phyloP scores from a whole-genome alignment of 257 asterid species.

The Sherardia arvensis region DNA sequence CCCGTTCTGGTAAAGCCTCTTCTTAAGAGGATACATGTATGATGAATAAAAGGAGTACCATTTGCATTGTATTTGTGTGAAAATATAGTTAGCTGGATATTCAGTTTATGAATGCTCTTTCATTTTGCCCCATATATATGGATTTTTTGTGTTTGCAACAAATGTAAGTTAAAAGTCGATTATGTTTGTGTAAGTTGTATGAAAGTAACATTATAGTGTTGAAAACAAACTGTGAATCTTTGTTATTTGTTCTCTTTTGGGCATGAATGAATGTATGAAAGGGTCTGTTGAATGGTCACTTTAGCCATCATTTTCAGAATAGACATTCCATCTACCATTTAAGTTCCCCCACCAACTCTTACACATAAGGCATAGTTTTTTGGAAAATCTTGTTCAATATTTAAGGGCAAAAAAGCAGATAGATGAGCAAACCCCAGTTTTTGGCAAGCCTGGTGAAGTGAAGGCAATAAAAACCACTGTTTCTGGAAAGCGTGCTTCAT shows the following conservation, averaged over 20 bases:
- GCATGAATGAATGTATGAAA: neutral
- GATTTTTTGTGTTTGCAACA: constrained; percentile 7
- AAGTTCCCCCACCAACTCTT: too few relatives aligned
- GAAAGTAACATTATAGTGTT: constrained; percentile 2
- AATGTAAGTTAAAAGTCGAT: neutral
- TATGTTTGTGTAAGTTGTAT: neutral
- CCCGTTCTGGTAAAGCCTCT: constrained; percentile 22
- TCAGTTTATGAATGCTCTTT: neutral
- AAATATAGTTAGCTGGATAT: constrained; percentile 8
- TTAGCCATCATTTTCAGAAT: neutral
- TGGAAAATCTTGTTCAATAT: too few relatives aligned
- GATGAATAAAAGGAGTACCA: constrained; percentile 29
- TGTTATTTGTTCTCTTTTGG: neutral
- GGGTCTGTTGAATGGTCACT: neutral
- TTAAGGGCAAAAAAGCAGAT: too few relatives aligned
- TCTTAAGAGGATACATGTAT: constrained; percentile 17
- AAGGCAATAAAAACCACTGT: neutral
- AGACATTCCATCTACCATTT: neutral
- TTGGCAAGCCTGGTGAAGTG: neutral
- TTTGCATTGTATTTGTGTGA: constrained; percentile 13
- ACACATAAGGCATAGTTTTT: too few relatives aligned
- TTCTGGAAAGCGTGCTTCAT: too few relatives aligned
- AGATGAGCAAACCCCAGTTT: too few relatives aligned
- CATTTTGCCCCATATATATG: neutral
- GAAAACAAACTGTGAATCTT: neutral